These are phyloP conservation scores for Lactarius tabidus DNA, from an alignment of 768 basidiomycete genomes.

Conservation along the genomic window DNA sequence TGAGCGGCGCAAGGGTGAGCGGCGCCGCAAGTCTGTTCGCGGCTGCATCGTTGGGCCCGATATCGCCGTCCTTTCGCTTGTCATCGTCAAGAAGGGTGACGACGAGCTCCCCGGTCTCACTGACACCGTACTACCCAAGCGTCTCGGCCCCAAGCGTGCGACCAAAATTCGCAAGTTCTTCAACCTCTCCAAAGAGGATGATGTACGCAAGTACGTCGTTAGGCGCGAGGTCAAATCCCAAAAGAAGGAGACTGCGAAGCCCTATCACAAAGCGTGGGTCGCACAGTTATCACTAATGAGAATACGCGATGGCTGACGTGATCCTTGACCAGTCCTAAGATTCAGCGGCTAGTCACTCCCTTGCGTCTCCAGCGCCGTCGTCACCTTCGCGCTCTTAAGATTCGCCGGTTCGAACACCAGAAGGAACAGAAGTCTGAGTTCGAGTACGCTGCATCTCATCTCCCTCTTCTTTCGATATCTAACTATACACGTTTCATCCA, in stretches of 20 bases:
- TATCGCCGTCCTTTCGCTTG: constrained; percentile 89
- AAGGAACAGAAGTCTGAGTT: constrained; percentile 95
- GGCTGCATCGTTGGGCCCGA: constrained; percentile 98
- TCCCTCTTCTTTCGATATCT: constrained; percentile 3
- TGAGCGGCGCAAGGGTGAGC: constrained; percentile 85
- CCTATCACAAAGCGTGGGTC: constrained; percentile 94
- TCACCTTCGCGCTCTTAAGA: constrained; percentile 84
- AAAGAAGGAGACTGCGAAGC: constrained; percentile 89
- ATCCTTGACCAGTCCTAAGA: constrained; percentile 69
- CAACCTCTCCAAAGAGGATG: constrained; percentile 96
- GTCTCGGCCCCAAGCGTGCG: constrained; percentile 94
- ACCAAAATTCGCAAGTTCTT: constrained; percentile 98
- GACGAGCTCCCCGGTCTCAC: constrained; percentile 86
- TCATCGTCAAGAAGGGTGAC: constrained; percentile 97
- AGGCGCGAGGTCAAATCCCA: constrained; percentile 82
- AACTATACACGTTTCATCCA: constrained; percentile 28
- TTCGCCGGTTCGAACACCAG: constrained; percentile 83
- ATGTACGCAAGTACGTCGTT: constrained; percentile 97
- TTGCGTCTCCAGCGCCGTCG: constrained; percentile 94
- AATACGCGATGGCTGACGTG: background rate
- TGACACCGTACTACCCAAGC: constrained; percentile 88
- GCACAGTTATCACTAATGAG: background rate
- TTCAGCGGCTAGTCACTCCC: constrained; percentile 95
- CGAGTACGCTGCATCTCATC: constrained; percentile 53
- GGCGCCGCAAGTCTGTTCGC: constrained; percentile 98